Conservation (phyloP, 371 early-diverging fungal genomes). For the Mortierella sp. region DNA sequence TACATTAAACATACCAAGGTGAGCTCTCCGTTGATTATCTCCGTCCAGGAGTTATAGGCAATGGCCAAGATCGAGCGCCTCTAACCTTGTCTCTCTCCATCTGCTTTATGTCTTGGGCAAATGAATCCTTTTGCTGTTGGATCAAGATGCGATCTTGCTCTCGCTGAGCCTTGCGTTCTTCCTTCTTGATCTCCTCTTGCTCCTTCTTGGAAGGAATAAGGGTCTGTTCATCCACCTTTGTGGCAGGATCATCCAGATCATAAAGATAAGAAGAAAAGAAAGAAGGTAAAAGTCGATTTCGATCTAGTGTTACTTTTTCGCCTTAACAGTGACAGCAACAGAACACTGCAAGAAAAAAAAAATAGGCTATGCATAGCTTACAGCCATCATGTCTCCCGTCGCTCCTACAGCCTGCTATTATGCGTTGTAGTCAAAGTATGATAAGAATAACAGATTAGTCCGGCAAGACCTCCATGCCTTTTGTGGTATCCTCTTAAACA, state of each 20-base stretch:
- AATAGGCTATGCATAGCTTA: too few relatives aligned
- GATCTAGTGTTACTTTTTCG: too few relatives aligned
- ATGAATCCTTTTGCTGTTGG: neutral
- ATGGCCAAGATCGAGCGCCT: neutral
- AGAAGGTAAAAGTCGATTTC: neutral
- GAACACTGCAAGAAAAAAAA: too few relatives aligned
- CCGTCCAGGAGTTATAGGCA: neutral
- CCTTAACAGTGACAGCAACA: too few relatives aligned
- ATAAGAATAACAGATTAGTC: too few relatives aligned
- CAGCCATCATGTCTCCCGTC: too few relatives aligned
- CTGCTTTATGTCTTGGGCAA: neutral
- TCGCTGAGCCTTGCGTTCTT: neutral
- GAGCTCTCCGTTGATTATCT: neutral
- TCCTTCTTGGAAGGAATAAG: slow-evolving; percentile 35
- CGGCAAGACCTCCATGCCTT: too few relatives aligned
- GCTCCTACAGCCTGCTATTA: too few relatives aligned
- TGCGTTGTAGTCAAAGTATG: too few relatives aligned
- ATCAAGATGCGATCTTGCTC: neutral
- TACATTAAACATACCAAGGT: neutral
- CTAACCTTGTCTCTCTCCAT: slow-evolving; percentile 3
- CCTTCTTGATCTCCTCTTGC: neutral
- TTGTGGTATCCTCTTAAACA: too few relatives aligned
- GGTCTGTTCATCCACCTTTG: slow-evolving; percentile 31
- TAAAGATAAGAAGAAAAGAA: neutral
- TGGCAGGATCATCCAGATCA: too few relatives aligned